phyloP scores from a whole-genome alignment of 768 basidiomycete species.

The Chlorophyllum brunneum region DNA sequence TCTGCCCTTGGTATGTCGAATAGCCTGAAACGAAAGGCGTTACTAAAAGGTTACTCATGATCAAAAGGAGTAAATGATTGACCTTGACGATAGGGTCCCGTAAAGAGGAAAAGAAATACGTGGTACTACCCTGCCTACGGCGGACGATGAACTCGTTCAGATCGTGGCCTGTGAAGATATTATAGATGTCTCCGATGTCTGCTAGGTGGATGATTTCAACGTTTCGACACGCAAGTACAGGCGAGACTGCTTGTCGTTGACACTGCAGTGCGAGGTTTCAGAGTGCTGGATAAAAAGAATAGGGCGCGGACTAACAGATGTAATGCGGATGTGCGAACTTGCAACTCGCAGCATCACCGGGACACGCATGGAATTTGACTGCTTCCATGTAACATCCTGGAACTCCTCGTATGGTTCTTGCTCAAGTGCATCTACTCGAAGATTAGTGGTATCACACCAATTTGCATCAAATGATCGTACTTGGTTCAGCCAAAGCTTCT shows the following conservation, averaged over 20 bases:
- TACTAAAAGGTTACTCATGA: neutral
- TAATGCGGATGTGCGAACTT: constrained; percentile 69
- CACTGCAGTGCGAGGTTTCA: constrained; percentile 26
- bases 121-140: constrained; percentile 64
- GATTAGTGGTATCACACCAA: neutral
- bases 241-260: constrained; percentile 65
- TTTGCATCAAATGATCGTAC: constrained; percentile 34
- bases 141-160: constrained; percentile 77
- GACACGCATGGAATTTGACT: constrained; percentile 53
- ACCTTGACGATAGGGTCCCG: constrained; percentile 79
- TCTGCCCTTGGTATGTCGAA: constrained; percentile 72
- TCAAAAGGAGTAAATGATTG: neutral
- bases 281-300: neutral
- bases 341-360: constrained; percentile 71
- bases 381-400: constrained; percentile 61
- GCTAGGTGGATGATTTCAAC: constrained; percentile 77
- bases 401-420: constrained; percentile 52
- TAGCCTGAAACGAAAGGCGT: constrained; percentile 52
- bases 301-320: constrained; percentile 49
- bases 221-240: constrained; percentile 65
- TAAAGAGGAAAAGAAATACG: constrained; percentile 70
- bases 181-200: constrained; percentile 86
- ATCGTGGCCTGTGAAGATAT: constrained; percentile 73
- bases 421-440: constrained; percentile 52
- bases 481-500: constrained; percentile 46